These are phyloP conservation scores for Bothriochloa decipiens DNA, from an alignment of 176 grass and related monocot genomes.

Conservation along the genomic window DNA sequence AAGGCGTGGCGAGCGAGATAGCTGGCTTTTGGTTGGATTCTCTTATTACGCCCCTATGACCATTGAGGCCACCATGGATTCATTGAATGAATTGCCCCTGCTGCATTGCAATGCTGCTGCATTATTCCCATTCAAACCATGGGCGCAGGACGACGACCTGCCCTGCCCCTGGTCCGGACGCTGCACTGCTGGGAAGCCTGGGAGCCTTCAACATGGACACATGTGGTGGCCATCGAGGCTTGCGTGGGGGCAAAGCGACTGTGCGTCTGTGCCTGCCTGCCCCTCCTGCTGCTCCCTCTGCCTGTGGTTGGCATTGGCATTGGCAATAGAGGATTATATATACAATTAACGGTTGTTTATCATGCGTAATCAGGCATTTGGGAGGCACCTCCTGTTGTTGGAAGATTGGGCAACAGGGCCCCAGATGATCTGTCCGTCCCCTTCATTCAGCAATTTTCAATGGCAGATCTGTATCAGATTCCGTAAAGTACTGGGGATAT, in stretches of 20 bases:
- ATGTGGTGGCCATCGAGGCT: background rate
- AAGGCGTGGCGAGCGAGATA: constrained; percentile 33
- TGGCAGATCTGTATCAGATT: constrained; percentile 57
- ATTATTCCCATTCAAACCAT: constrained; percentile 52
- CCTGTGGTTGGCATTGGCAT: background rate
- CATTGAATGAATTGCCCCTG: constrained; percentile 30
- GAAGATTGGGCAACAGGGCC: constrained; percentile 35
- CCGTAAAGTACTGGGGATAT: constrained; percentile 45
- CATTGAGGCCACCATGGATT: constrained; percentile 19
- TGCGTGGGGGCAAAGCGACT: constrained; percentile 42
- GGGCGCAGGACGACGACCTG: constrained; percentile 33
- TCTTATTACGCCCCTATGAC: background rate
- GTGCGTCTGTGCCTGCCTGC: background rate
- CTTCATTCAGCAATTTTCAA: constrained; percentile 16
- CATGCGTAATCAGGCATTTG: constrained; percentile 42
- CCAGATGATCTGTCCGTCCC: constrained; percentile 27
- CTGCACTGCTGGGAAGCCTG: background rate
- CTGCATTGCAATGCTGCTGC: constrained; percentile 20
- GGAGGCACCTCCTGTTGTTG: constrained; percentile 49
- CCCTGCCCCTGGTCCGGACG: constrained; percentile 43
- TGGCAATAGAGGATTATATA: background rate
- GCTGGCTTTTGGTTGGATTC: constrained; percentile 56
- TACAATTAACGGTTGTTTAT: constrained; percentile 32
- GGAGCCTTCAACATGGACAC: background rate
- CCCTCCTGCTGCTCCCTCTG: background rate